Percentiles rank a stretch among this genome's conserved stretches.
These are phyloP conservation scores for Endocladia muricata DNA, from an alignment of 31 red algal species.

Conservation along the genomic window DNA sequence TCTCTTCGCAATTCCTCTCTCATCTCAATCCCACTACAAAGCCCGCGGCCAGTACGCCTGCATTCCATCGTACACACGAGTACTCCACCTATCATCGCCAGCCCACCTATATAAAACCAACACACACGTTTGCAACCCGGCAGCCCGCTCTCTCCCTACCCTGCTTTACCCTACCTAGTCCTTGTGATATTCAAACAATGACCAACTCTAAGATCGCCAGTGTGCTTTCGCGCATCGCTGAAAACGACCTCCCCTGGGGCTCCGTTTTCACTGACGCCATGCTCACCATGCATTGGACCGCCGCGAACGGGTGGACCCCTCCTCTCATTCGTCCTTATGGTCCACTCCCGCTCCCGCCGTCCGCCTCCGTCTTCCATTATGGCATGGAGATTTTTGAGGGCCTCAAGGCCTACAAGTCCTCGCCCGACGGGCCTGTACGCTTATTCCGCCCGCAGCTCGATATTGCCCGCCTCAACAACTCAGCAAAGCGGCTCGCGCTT, in stretches of 20 bases:
- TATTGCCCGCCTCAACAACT: slow-evolving; percentile 41
- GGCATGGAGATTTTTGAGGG: slow-evolving; percentile 76
- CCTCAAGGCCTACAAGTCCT: slow-evolving; percentile 47
- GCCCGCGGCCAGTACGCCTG: too few species aligned
- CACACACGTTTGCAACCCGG: too few species aligned
- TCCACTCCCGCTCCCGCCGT: slow-evolving; percentile 38
- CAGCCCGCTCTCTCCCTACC: too few species aligned
- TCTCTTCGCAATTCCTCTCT: too few species aligned
- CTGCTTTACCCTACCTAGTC: too few species aligned
- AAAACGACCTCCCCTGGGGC: slow-evolving; percentile 17
- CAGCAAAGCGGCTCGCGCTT: slow-evolving; percentile 40
- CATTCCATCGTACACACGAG: too few species aligned
- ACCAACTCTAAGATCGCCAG: neutral
- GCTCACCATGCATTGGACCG: slow-evolving; percentile 30
- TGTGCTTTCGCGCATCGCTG: neutral
- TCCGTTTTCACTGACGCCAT: slow-evolving; percentile 55
- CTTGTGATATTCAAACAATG: too few species aligned
- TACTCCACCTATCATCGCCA: too few species aligned
- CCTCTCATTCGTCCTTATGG: slow-evolving; percentile 22
- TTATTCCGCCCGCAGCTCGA: slow-evolving; percentile 57
- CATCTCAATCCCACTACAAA: too few species aligned
- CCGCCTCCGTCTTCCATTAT: slow-evolving; percentile 53
- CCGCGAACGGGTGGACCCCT: slow-evolving; percentile 15
- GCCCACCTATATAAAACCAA: too few species aligned
- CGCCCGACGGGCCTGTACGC: slow-evolving; percentile 12